phyloP scores from a whole-genome alignment of 768 basidiomycete species.

The Mycena polygramma region DNA sequence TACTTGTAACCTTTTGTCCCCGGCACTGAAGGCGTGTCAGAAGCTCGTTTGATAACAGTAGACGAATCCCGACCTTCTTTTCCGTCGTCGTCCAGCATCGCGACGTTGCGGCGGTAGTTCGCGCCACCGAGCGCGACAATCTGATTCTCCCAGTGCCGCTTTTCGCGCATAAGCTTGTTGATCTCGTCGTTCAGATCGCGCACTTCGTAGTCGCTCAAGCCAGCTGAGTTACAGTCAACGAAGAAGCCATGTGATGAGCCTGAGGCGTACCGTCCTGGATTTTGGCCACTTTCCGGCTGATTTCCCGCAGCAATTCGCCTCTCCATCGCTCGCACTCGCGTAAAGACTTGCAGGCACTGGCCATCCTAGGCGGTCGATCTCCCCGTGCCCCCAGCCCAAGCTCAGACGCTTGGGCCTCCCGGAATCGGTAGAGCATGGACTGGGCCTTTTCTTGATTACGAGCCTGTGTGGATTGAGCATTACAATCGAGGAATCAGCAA shows the following conservation, averaged over 20 bases:
- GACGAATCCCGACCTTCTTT: slow-evolving; percentile 63
- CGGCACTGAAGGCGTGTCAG: slow-evolving; percentile 63
- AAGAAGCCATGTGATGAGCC: background rate
- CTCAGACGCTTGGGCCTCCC: slow-evolving; percentile 96
- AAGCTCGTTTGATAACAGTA: no score
- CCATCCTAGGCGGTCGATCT: slow-evolving; percentile 91
- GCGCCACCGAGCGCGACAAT: slow-evolving; percentile 95
- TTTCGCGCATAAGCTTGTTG: slow-evolving; percentile 94
- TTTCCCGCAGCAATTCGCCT: slow-evolving; percentile 94
- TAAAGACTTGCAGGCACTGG: slow-evolving; percentile 90
- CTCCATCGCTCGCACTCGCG: slow-evolving; percentile 96
- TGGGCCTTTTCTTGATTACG: slow-evolving; percentile 99
- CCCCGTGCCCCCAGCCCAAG: slow-evolving; percentile 89
- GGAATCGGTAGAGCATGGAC: slow-evolving; percentile 94
- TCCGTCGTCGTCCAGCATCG: slow-evolving; percentile 95
- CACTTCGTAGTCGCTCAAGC: slow-evolving; percentile 94
- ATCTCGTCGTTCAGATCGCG: slow-evolving; percentile 98
- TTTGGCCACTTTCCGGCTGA: slow-evolving; percentile 96
- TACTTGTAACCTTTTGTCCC: slow-evolving; percentile 98
- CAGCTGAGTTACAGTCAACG: slow-evolving; percentile 63
- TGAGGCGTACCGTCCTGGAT: slow-evolving; percentile 88
- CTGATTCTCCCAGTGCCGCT: slow-evolving; percentile 97
- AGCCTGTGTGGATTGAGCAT: slow-evolving; percentile 65
- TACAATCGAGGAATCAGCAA: background rate
- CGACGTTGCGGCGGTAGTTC: slow-evolving; percentile 93